Base-by-base conservation (phyloP, 176 grass and related monocot genomes). In the Cenchrus americanus region DNA sequence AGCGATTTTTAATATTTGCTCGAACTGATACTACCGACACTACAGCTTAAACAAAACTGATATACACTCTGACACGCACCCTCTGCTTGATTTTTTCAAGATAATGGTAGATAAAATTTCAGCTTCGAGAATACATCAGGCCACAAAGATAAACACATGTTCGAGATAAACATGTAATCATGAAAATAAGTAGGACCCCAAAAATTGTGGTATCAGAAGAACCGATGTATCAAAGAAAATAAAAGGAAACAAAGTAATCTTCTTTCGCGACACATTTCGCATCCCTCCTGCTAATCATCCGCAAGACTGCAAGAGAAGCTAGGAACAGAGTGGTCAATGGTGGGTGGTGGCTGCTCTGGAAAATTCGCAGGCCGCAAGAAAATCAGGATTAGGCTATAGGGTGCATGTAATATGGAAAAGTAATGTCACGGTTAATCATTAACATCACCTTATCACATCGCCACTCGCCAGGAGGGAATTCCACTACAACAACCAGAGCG, bases 381-480 rank as follows among this genome's bases (percentile, higher is more conserved):
- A 34, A 34, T 73, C 26, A 3, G 10, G 30, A 17, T 40, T 32
- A 49, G 64, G 55, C 10, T 19, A 18, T 40, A 18, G 4, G 41
- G 23, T 70, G 40, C 0, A 34, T 37, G 22, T 12, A 58, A 58
- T 37, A 24, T 0, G 22, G 51, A 5, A 58, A 65, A 85, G 24
- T 68, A 78, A 60, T 17, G 26, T 12, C 13, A 22, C 8, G 54
- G 13, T 17, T 69, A 60, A 85, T 69, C 23, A 60, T 70, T 85
- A 32, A 34, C 63, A 70, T 78, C 64, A 71, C 43, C 4, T 10
- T 10, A 62, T 78, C 67, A 71, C 53, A 55, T 83, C 58, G 9
- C 66, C 75, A 74, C 47, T 83, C 58, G 9, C 66, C 75, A 74
- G 18, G 8, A 17, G 14, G 48, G 49, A 88, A 75, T 66, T 2